Percentiles rank a stretch among this genome's conserved stretches.
These are phyloP conservation scores for Asterochloris erici DNA, from an alignment of 139 green algal species.

Conservation along the genomic window DNA sequence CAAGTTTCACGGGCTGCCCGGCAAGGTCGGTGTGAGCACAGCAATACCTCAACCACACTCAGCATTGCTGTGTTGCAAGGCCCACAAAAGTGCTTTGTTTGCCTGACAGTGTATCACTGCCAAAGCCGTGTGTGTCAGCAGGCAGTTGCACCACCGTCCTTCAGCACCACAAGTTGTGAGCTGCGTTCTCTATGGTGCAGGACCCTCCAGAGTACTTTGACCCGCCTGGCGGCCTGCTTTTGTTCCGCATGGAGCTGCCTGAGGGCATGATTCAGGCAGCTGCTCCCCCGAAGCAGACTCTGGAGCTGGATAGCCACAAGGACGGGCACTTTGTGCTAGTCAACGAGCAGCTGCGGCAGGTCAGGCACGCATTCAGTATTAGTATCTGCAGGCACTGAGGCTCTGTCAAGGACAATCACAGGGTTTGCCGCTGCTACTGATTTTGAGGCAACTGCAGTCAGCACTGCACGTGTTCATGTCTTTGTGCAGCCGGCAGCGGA, in stretches of 20 bases:
- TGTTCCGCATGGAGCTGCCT: slow-evolving; percentile 23
- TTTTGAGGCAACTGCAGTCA: neutral
- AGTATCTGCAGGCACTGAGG: too few species aligned
- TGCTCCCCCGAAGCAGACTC: neutral
- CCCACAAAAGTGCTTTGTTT: too few species aligned
- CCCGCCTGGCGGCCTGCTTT: slow-evolving; percentile 32
- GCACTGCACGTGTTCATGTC: neutral
- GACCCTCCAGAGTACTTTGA: slow-evolving; percentile 47
- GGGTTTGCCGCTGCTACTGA: too few species aligned
- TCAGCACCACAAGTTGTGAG: too few species aligned
- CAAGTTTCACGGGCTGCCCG: too few species aligned
- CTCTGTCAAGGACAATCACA: too few species aligned
- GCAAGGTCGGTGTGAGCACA: too few species aligned
- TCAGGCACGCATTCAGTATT: neutral
- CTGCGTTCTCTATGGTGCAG: slow-evolving; percentile 1
- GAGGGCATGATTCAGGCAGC: slow-evolving; percentile 10
- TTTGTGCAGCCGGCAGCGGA: neutral
- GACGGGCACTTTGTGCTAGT: slow-evolving; percentile 48
- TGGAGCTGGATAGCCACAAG: slow-evolving; percentile 1
- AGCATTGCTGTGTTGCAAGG: too few species aligned
- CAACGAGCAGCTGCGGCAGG: slow-evolving; percentile 32
- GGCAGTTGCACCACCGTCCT: too few species aligned
- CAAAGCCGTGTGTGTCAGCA: too few species aligned
- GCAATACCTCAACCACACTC: too few species aligned
- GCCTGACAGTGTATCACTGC: too few species aligned